Evolutionary conservation across 371 early-diverging fungal genomes (phyloP), one percentile per base, ranked within the genome.

Genomic region (Mucor indicus): DNA sequence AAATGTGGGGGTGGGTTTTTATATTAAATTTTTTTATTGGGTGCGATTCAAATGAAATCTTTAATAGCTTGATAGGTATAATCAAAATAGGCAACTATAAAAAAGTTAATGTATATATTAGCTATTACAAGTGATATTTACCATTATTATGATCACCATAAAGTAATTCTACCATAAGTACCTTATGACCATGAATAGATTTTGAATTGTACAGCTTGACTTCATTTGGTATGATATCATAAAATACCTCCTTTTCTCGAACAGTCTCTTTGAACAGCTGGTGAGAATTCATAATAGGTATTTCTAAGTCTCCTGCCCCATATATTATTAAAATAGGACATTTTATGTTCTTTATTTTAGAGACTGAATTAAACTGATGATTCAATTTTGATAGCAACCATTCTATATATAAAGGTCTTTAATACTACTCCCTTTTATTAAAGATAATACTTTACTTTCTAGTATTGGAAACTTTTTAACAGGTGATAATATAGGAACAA

Each of bases 61-160:
- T 48, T 56, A 19, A 67, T 67, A 9, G 66, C 57, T 42, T 67
- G 45, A 35, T 49, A 67, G 13, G 53, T 50, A 23, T 55, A 65
- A 38, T 72, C 72, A 46, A 60, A 72, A 46, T 72, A 72, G 9
- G 63, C 65, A 20, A 72, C 72, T 72, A 41, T n/a, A 19, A 21
- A 10, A 53, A 50, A 17, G n/a, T n/a, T n/a, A n/a, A n/a, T n/a
- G n/a, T n/a, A n/a, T n/a, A n/a, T n/a, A n/a, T n/a, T n/a, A n/a
- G n/a, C n/a, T n/a, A n/a, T n/a, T n/a, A n/a, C n/a, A n/a, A n/a
- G n/a, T n/a, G n/a, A n/a, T n/a, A n/a, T 53, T 50, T 67, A 74
- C 75, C 48, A 37, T 74, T 70, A 21, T 75, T 75, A 37, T 75
- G 75, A 39, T 69, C 53, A 31, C 56, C 75, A 43, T 62, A 40